Percentiles rank a stretch among this genome's conserved stretches.
Conservation (phyloP, 2,329 filamentous ascomycete species). For the Scytalidium sp. region DNA sequence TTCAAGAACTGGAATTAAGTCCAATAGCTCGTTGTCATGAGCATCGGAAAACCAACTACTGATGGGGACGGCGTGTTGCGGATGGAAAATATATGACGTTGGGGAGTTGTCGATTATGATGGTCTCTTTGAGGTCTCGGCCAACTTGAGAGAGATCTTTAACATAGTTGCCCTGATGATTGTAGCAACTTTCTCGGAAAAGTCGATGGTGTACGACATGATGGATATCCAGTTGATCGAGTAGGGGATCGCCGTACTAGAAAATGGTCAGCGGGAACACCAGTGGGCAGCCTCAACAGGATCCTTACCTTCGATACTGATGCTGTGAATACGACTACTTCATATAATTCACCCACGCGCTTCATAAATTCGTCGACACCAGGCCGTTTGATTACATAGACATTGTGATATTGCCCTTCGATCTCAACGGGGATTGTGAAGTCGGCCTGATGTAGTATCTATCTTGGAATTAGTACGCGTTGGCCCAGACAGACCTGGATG, state of each 20-base stretch:
- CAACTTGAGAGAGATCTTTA: constrained; percentile 97
- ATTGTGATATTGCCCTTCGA: constrained; percentile 98
- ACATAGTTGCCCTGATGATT: constrained; percentile 99
- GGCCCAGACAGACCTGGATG: not conserved
- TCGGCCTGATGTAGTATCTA: constrained; percentile 97
- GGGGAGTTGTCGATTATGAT: constrained; percentile 99
- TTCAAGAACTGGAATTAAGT: constrained; percentile 96
- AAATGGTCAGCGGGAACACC: constrained; percentile 8
- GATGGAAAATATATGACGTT: constrained; percentile 99
- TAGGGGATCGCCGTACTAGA: constrained; percentile 89
- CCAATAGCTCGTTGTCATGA: constrained; percentile 96
- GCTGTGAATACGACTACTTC: constrained; percentile 99
- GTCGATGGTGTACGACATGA: constrained; percentile 88
- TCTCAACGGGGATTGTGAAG: constrained; percentile 98
- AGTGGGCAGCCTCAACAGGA: not conserved
- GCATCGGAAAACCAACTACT: constrained; percentile 99
- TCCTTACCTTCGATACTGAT: constrained; percentile 86
- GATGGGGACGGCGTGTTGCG: constrained; percentile 97
- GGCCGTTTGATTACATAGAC: constrained; percentile 99
- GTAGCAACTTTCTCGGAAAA: constrained; percentile 98
- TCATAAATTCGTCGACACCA: constrained; percentile 99
- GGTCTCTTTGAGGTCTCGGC: constrained; percentile 91
- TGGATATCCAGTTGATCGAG: constrained; percentile 97
- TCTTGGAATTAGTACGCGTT: constrained; percentile 1
- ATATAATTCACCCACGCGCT: constrained; percentile 93